Percentiles rank a stretch among this genome's conserved stretches.
Conservation (phyloP, 2,329 filamentous ascomycete genomes). For the Colletotrichum sp. region DNA sequence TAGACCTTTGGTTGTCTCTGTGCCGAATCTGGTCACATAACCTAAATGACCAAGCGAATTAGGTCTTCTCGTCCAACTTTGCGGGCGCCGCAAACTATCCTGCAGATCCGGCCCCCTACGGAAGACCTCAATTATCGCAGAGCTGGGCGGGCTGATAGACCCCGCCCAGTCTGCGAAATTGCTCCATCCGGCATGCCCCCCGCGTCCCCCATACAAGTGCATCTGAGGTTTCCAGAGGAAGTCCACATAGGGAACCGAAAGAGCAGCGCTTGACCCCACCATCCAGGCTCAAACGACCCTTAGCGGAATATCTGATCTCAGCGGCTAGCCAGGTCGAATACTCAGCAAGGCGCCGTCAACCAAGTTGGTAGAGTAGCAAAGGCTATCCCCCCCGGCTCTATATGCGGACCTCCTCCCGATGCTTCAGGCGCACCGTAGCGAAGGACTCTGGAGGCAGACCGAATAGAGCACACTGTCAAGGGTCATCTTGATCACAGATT, state of each 20-base stretch:
- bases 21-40: background rate
- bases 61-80: background rate
- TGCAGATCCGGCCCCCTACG: background rate
- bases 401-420: background rate
- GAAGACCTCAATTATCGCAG: background rate
- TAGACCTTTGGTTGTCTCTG: background rate
- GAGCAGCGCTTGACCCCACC: background rate
- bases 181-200: background rate
- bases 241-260: background rate
- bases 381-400: background rate
- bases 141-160: background rate
- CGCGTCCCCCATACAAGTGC: background rate
- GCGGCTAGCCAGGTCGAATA: background rate
- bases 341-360: background rate
- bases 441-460: no score
- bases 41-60: background rate
- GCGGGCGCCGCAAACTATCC: rapidly evolving
- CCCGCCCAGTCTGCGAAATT: background rate
- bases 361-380: background rate
- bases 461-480: background rate
- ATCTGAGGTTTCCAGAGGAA: rapidly evolving
- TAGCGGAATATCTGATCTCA: background rate
- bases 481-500: background rate
- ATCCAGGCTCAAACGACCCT: background rate
- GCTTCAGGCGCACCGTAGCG: no score